Evolutionary conservation across 1,139 yeast species (phyloP).

Genomic region (Nakaseomyces bracarensis): DNA sequence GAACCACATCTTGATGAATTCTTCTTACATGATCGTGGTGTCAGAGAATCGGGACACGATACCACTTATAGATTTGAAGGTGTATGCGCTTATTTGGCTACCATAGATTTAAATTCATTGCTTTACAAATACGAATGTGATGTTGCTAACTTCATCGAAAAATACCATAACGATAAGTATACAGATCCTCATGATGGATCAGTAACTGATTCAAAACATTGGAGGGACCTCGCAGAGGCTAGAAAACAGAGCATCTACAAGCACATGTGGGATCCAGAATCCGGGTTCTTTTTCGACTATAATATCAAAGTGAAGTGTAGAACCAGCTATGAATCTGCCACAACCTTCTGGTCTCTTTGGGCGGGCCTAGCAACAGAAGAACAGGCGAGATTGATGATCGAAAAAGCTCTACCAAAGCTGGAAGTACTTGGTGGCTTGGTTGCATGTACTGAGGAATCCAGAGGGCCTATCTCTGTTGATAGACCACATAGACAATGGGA

Average conservation of each 20-base stretch:
- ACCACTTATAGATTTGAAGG: constrained; percentile 89
- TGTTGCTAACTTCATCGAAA: constrained; percentile 57
- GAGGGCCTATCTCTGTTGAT: constrained; percentile 62
- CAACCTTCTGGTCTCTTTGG: constrained; percentile 92
- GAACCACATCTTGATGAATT: constrained; percentile 87
- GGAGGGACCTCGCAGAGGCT: constrained; percentile 50
- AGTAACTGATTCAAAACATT: constrained; percentile 27
- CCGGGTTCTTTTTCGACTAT: constrained; percentile 79
- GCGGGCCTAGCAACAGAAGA: constrained; percentile 61
- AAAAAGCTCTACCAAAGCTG: constrained; percentile 55
- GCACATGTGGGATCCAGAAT: constrained; percentile 78
- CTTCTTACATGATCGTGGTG: constrained; percentile 89
- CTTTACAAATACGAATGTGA: constrained; percentile 87
- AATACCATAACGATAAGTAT: constrained; percentile 47
- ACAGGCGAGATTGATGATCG: constrained; percentile 64
- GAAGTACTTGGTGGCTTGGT: constrained; percentile 87
- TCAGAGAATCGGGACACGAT: constrained; percentile 95
- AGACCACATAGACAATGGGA: constrained; percentile 96
- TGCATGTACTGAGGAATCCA: constrained; percentile 69
- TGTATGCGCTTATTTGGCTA: constrained; percentile 79
- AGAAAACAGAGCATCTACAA: constrained; percentile 55
- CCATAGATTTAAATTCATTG: constrained; percentile 81
- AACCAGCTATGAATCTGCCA: constrained; percentile 74
- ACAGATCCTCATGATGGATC: constrained; percentile 11
- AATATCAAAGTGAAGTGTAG: constrained; percentile 52